These are phyloP conservation scores for Taiozyma onychis DNA, from an alignment of 1,139 yeast genomes.

Conservation along the genomic window DNA sequence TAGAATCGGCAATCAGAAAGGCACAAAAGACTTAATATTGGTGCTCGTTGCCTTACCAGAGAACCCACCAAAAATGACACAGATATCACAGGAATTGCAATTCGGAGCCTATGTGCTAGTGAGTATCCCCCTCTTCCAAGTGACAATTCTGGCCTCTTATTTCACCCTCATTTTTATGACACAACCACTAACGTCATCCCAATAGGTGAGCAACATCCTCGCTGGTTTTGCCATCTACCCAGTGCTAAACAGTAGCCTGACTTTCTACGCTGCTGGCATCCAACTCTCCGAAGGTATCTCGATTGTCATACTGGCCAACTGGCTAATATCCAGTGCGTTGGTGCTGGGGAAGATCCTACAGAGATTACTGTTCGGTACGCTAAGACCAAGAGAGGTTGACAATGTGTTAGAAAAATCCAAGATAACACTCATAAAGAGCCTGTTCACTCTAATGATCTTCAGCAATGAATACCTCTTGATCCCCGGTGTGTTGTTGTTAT, in stretches of 20 bases:
- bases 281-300: slow-evolving; percentile 39
- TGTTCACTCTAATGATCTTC: slow-evolving; percentile 61
- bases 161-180: not conserved
- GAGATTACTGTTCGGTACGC: slow-evolving; percentile 60
- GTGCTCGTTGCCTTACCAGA: not conserved
- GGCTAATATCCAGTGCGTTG: slow-evolving; percentile 24
- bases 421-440: slow-evolving; percentile 59
- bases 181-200: slow-evolving; percentile 5
- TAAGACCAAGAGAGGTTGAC: slow-evolving; percentile 72
- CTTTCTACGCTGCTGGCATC: slow-evolving; percentile 38
- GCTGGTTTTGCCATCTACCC: slow-evolving; percentile 28
- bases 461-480: slow-evolving; percentile 50
- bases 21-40: not conserved
- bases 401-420: slow-evolving; percentile 65
- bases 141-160: slow-evolving; percentile 1
- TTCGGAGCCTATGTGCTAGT: slow-evolving; percentile 13
- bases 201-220: slow-evolving; percentile 25
- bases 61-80: not conserved
- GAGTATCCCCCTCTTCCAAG: slow-evolving; percentile 5
- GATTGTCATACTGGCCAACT: slow-evolving; percentile 30
- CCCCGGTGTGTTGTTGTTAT: slow-evolving; percentile 30
- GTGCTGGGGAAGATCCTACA: slow-evolving; percentile 27
- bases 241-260: slow-evolving; percentile 34
- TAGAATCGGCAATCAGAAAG: not conserved
- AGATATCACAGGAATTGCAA: slow-evolving; percentile 9